Conservation (phyloP, 1,284 basidiomycete genomes). For the Heterobasidion irregulare region DNA sequence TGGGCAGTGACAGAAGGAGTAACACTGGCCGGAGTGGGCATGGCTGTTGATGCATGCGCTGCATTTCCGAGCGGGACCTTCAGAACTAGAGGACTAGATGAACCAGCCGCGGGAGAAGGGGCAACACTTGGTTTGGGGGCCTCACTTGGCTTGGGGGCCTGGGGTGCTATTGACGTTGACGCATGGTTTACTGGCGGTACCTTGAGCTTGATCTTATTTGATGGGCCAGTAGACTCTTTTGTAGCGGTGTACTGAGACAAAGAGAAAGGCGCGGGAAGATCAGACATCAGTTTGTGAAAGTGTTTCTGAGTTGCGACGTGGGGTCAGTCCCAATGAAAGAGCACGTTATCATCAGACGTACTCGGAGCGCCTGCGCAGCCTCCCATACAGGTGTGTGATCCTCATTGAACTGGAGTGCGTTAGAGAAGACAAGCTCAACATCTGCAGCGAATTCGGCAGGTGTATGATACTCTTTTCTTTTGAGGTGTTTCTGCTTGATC, state of each 20-base stretch:
- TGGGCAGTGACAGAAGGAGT: conserved; percentile 8
- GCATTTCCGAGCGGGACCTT: conserved; percentile 20
- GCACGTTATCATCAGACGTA: conserved; percentile 23
- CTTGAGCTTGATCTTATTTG: conserved; percentile 62
- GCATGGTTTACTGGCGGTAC: conserved; percentile 31
- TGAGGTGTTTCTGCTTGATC: conserved; percentile 55
- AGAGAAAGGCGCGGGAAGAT: conserved; percentile 56
- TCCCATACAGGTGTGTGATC: conserved; percentile 74
- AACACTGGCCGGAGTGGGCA: neutral
- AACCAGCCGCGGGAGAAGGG: conserved; percentile 11
- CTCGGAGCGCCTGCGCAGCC: conserved; percentile 57
- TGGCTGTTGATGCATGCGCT: conserved; percentile 10
- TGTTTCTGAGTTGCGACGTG: conserved; percentile 37
- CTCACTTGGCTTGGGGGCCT: conserved; percentile 11
- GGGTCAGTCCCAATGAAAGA: conserved; percentile 6
- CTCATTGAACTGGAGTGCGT: conserved; percentile 77
- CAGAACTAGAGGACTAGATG: conserved; percentile 9
- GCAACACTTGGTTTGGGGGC: conserved; percentile 13
- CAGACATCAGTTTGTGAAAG: conserved; percentile 67
- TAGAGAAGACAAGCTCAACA: conserved; percentile 86
- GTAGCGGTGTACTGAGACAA: conserved; percentile 45
- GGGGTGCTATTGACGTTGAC: conserved; percentile 13
- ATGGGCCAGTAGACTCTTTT: conserved; percentile 24
- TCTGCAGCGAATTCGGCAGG: conserved; percentile 75
- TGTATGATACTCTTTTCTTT: conserved; percentile 63